Conservation (phyloP, 805 yeast genomes). For the Cyberlindnera meyerae region DNA sequence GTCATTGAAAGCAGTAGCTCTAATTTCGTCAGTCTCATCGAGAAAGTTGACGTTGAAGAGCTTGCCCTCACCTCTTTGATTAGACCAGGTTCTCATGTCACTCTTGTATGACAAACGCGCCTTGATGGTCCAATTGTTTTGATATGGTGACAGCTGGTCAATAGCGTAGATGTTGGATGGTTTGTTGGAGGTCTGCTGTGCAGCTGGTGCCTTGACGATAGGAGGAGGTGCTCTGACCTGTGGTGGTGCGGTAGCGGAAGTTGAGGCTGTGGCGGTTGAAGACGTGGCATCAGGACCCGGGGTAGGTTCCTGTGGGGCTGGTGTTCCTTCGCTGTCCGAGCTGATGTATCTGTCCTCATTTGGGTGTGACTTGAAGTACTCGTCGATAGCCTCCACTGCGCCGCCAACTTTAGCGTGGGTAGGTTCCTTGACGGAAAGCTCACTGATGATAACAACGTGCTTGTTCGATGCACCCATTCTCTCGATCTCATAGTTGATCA, state of each 20-base stretch:
- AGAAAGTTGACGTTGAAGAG: slow-evolving; percentile 81
- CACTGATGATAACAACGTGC: slow-evolving; percentile 27
- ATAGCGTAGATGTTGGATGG: slow-evolving; percentile 58
- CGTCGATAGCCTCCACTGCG: slow-evolving; percentile 44
- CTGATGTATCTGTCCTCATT: slow-evolving; percentile 37
- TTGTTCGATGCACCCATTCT: slow-evolving; percentile 32
- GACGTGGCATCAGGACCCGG: too few species aligned
- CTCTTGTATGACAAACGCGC: slow-evolving; percentile 88
- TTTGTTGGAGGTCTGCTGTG: slow-evolving; percentile 11
- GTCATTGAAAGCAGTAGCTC: slow-evolving; percentile 92
- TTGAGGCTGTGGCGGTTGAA: slow-evolving; percentile 8
- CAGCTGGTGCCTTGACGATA: slow-evolving; percentile 5
- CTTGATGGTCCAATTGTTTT: slow-evolving; percentile 85
- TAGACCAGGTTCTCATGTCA: slow-evolving; percentile 84
- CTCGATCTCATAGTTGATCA: slow-evolving; percentile 38
- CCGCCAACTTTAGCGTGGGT: slow-evolving; percentile 36
- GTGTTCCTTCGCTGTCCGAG: slow-evolving; percentile 20
- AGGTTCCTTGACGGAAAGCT: slow-evolving; percentile 26
- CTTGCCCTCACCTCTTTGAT: slow-evolving; percentile 83
- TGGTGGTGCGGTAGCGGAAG: slow-evolving; percentile 15
- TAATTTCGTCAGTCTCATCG: slow-evolving; percentile 93
- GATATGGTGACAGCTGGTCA: slow-evolving; percentile 88
- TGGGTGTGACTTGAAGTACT: slow-evolving; percentile 55
- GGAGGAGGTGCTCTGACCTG: slow-evolving; percentile 10
- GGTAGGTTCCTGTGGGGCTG: slow-evolving; percentile 20